phyloP scores from a whole-genome alignment of 1,284 basidiomycete species.

The Sporisorium graminicola region DNA sequence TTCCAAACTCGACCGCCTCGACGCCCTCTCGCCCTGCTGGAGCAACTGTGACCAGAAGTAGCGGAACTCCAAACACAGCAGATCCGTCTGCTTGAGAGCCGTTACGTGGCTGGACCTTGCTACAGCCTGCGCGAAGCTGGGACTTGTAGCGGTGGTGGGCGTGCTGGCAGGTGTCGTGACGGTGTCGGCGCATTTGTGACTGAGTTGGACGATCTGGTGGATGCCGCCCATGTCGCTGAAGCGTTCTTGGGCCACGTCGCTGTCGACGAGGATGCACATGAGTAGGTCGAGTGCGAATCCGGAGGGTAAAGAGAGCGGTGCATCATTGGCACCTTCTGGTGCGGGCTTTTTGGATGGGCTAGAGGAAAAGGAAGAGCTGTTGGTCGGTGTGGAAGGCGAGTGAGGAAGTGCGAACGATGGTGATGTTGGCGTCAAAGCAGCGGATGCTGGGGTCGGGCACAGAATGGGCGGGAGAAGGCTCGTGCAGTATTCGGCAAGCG shows the following conservation, averaged over 20 bases:
- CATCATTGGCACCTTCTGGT: conserved; percentile 3
- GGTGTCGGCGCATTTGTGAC: conserved; percentile 45
- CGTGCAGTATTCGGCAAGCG: conserved; percentile 43
- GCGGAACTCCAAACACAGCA: conserved; percentile 48
- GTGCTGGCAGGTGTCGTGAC: conserved; percentile 31
- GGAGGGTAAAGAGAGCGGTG: conserved; percentile 33
- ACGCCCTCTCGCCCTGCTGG: conserved; percentile 14
- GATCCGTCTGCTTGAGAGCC: conserved; percentile 48
- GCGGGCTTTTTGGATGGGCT: conserved; percentile 1
- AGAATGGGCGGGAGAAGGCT: conserved; percentile 41
- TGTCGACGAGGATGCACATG: conserved; percentile 53
- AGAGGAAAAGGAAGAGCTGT: background rate
- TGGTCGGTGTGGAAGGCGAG: conserved; percentile 17
- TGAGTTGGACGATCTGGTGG: conserved; percentile 46
- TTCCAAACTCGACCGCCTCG: conserved; percentile 4
- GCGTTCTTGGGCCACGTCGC: conserved; percentile 20
- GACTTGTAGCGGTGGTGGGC: conserved; percentile 3
- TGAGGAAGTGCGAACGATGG: conserved; percentile 4
- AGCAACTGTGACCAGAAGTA: conserved; percentile 50
- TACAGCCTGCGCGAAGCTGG: conserved; percentile 2
- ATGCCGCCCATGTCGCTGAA: conserved; percentile 50
- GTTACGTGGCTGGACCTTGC: conserved; percentile 12
- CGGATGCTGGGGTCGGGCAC: background rate
- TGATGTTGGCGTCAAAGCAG: conserved; percentile 10
- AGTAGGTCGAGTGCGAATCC: conserved; percentile 47